phyloP scores from a whole-genome alignment of 2,329 filamentous ascomycete species.

The Salinomyces thailandicus region DNA sequence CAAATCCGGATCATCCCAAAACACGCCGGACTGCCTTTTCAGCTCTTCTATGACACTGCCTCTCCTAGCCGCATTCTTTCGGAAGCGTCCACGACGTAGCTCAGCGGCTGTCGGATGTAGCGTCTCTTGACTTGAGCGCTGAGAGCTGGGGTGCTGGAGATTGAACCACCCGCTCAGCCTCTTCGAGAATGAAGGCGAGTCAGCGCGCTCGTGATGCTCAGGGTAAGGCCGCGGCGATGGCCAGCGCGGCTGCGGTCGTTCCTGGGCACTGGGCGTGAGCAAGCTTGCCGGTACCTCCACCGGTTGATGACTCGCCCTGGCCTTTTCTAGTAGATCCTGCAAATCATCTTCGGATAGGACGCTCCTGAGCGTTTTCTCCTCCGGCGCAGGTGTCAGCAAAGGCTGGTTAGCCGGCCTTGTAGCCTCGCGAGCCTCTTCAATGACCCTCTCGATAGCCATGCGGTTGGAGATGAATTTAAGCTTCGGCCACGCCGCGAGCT shows the following conservation, averaged over 20 bases:
- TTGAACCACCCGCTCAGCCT: constrained; percentile 23
- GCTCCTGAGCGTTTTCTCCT: constrained; percentile 16
- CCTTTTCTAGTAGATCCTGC: constrained; percentile 29
- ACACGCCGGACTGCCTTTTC: constrained; percentile 36
- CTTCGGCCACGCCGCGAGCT: constrained; percentile 82
- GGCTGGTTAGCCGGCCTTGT: constrained; percentile 25
- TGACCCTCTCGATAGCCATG: constrained; percentile 66
- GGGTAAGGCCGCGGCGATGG: not conserved
- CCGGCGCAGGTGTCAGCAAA: constrained; percentile 20
- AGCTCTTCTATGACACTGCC: constrained; percentile 35
- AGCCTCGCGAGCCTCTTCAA: constrained; percentile 46
- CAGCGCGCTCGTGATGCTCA: constrained; percentile 5
- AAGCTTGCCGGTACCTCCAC: constrained; percentile 19
- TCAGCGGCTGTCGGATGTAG: constrained; percentile 6
- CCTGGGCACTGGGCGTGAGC: constrained; percentile 12
- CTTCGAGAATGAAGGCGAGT: constrained; percentile 22
- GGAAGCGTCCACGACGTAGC: not conserved
- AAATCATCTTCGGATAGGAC: constrained; percentile 40
- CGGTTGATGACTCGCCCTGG: constrained; percentile 19
- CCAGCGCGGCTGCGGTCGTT: constrained; percentile 3
- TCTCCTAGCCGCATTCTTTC: constrained; percentile 7
- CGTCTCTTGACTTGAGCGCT: constrained; percentile 15
- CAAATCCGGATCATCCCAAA: constrained; percentile 33
- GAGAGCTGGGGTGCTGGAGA: constrained; percentile 8
- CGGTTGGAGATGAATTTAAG: constrained; percentile 84